A percentile compares a stretch with the other conserved stretches of the same genome.
These are phyloP conservation scores for Picea glauca DNA, from an alignment of 75 land plant genomes.

Conservation along the genomic window DNA sequence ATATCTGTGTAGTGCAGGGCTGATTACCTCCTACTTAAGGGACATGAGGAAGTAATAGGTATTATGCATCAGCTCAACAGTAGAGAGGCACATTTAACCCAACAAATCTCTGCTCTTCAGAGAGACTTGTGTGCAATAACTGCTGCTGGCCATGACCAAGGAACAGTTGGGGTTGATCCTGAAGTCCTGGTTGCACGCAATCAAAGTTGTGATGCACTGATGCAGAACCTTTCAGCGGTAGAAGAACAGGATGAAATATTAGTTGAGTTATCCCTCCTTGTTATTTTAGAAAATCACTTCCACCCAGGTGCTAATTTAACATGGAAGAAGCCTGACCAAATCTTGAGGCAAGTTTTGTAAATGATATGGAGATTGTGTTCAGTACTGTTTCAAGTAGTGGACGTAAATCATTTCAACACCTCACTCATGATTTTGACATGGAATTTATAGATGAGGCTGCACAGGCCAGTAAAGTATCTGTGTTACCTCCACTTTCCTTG, in stretches of 20 bases:
- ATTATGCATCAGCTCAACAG: slow-evolving; percentile 64
- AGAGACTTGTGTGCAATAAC: slow-evolving; percentile 72
- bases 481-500: slow-evolving; percentile 1
- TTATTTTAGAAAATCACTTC: slow-evolving; percentile 70
- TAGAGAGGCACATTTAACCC: slow-evolving; percentile 62
- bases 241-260: slow-evolving; percentile 86
- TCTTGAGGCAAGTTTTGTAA: slow-evolving; percentile 91
- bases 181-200: slow-evolving; percentile 82
- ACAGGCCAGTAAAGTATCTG: slow-evolving; percentile 35
- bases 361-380: slow-evolving; percentile 83
- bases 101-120: slow-evolving; percentile 69
- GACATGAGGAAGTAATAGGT: slow-evolving; percentile 60
- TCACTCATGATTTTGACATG: slow-evolving; percentile 53
- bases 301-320: slow-evolving; percentile 58
- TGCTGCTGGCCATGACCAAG: slow-evolving; percentile 75
- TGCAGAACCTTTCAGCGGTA: slow-evolving; percentile 87
- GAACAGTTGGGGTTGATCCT: slow-evolving; percentile 91
- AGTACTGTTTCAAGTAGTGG: slow-evolving; percentile 52
- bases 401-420: slow-evolving; percentile 20
- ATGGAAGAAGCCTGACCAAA: slow-evolving; percentile 70
- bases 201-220: slow-evolving; percentile 67
- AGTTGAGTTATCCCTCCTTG: slow-evolving; percentile 90
- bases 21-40: slow-evolving; percentile 71
- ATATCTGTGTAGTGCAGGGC: slow-evolving; percentile 97
- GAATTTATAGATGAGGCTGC: slow-evolving; percentile 98